Conservation (phyloP, 2,329 filamentous ascomycete species). For the Verticillium klebahnii region DNA sequence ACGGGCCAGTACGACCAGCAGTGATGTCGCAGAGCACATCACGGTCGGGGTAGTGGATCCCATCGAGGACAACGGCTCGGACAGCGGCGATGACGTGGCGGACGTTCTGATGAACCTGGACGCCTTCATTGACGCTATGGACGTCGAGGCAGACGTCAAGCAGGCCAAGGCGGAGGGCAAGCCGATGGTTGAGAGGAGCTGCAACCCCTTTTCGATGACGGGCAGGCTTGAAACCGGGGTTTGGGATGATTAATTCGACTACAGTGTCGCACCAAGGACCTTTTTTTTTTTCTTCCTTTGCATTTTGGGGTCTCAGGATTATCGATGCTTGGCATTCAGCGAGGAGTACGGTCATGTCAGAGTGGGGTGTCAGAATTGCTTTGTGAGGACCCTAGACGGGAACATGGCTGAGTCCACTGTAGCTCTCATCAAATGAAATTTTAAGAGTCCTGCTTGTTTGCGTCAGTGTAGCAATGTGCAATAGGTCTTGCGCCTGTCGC, state of each 20-base stretch:
- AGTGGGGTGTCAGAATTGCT: neutral
- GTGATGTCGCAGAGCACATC: neutral
- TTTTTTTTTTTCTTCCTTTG: neutral
- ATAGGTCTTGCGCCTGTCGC: neutral
- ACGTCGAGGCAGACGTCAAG: conserved; percentile 24
- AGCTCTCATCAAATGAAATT: neutral
- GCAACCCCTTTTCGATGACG: neutral
- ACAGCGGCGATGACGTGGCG: conserved; percentile 35
- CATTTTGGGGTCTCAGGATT: neutral
- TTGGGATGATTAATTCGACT: neutral
- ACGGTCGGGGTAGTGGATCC: neutral
- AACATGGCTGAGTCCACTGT: neutral
- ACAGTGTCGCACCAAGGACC: neutral
- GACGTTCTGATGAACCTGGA: conserved; percentile 40
- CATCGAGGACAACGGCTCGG: conserved; percentile 10
- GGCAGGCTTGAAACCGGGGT: neutral
- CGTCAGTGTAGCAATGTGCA: neutral
- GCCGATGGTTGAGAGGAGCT: neutral
- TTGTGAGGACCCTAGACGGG: no score
- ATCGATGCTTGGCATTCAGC: neutral
- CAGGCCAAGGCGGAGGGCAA: conserved; percentile 6
- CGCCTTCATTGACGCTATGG: conserved; percentile 36
- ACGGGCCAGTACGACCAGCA: conserved; percentile 3
- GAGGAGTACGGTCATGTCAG: neutral
- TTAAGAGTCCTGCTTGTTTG: neutral